These are phyloP conservation scores for Haberlea rhodopensis DNA, from an alignment of 257 asterid species.

Conservation along the genomic window DNA sequence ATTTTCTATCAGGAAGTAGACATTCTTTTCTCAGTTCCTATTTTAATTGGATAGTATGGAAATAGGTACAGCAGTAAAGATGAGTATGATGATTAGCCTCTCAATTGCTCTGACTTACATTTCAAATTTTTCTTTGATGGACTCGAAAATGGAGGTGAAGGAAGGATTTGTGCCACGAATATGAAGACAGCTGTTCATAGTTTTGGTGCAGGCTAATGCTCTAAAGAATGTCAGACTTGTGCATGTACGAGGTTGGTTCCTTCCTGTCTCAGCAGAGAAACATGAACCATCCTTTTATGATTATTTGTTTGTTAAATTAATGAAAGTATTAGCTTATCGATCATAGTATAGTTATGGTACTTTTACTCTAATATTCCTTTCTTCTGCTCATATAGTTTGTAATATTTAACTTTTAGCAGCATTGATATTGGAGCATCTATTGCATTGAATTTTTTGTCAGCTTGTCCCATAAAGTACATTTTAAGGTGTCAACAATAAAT, in stretches of 20 bases:
- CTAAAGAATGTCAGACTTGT: conserved; percentile 65
- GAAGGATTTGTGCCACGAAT: conserved; percentile 33
- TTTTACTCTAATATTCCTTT: too few species aligned
- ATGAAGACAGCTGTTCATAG: conserved; percentile 41
- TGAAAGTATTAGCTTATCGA: too few species aligned
- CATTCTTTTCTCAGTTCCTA: conserved; percentile 2
- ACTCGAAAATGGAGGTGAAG: conserved; percentile 38
- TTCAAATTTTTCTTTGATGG: conserved; percentile 25
- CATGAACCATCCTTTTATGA: too few species aligned
- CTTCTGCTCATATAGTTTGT: too few species aligned
- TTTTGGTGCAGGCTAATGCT: conserved; percentile 49
- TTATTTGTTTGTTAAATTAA: neutral
- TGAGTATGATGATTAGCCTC: conserved; percentile 13
- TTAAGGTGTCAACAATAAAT: too few species aligned
- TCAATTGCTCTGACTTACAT: conserved; percentile 28
- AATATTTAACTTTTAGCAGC: too few species aligned
- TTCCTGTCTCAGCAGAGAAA: neutral
- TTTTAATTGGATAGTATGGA: neutral
- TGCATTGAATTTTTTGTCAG: too few species aligned
- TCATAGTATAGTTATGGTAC: too few species aligned
- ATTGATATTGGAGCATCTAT: too few species aligned
- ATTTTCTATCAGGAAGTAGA: conserved; percentile 4
- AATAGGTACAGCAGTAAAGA: conserved; percentile 8
- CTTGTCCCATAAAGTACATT: too few species aligned
- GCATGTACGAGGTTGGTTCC: conserved; percentile 49